These are phyloP conservation scores for Phascolomyces articulosus DNA, from an alignment of 371 early-diverging fungal genomes.

Conservation along the genomic window DNA sequence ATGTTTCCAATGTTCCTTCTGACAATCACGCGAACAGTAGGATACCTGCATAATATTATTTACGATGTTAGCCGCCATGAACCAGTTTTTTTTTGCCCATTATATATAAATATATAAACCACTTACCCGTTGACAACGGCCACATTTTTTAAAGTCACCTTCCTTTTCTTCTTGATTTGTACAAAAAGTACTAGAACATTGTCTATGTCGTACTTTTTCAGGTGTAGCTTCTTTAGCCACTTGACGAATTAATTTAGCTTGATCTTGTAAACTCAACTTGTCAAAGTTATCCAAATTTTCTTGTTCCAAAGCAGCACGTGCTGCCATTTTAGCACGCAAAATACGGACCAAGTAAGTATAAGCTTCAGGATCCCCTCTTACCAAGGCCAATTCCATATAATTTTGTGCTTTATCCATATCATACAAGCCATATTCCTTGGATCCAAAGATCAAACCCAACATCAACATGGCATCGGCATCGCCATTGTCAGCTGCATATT, in stretches of 20 bases:
- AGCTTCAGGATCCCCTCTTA: conserved; percentile 56
- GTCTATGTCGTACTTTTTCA: conserved; percentile 35
- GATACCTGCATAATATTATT: conserved; percentile 14
- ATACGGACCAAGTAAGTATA: conserved; percentile 56
- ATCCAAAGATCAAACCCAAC: conserved; percentile 63
- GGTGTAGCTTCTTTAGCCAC: conserved; percentile 46
- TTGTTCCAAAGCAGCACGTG: conserved; percentile 49
- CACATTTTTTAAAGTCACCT: conserved; percentile 61
- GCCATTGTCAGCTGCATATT: conserved; percentile 56
- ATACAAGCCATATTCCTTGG: conserved; percentile 60
- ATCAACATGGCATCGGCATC: conserved; percentile 62
- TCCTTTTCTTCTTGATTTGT: conserved; percentile 53
- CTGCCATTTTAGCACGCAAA: conserved; percentile 55
- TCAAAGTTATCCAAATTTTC: conserved; percentile 45
- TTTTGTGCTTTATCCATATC: conserved; percentile 65
- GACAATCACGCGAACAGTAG: conserved; percentile 65
- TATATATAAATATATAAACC: too few relatives aligned
- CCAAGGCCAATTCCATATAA: conserved; percentile 60
- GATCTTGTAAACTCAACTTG: conserved; percentile 34
- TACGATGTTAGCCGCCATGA: too few relatives aligned
- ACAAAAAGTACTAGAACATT: conserved; percentile 51
- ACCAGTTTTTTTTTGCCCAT: background rate
- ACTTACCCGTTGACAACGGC: conserved; percentile 51
- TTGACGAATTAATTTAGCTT: conserved; percentile 46
- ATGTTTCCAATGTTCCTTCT: conserved; percentile 65